These are phyloP conservation scores for Venturia oleaginea DNA, from an alignment of 2,329 filamentous ascomycete species.

Conservation along the genomic window DNA sequence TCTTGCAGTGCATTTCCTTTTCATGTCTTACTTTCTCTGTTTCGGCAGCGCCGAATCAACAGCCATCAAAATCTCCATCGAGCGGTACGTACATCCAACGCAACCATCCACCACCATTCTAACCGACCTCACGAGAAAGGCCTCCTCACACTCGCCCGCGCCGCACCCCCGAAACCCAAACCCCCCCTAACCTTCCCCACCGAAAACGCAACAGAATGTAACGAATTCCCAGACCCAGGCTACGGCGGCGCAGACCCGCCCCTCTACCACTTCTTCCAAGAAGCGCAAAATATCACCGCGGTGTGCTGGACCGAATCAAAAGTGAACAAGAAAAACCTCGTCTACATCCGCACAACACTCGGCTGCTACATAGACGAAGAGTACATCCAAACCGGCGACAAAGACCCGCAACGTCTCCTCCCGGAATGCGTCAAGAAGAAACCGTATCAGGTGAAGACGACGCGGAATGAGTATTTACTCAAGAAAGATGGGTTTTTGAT, in stretches of 20 bases:
- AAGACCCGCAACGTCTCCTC: not conserved
- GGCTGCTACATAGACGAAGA: conserved; percentile 11
- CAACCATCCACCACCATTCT: not conserved
- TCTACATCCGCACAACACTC: conserved; percentile 6
- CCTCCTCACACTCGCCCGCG: not conserved
- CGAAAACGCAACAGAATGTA: conserved; percentile 4
- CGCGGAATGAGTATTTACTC: conserved; percentile 3
- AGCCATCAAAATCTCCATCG: not conserved
- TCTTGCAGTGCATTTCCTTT: not conserved
- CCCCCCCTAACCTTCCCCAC: not conserved
- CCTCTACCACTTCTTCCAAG: conserved; percentile 5
- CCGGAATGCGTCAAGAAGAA: not conserved
- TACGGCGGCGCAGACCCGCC: conserved; percentile 2
- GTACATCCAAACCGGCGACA: not conserved
- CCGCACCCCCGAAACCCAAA: not conserved
- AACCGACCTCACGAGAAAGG: not conserved
- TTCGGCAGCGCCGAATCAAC: not conserved
- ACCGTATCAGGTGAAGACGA: not conserved
- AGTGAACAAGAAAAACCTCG: not conserved
- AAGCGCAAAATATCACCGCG: not conserved
- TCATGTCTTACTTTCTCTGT: not conserved
- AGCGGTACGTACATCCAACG: not conserved
- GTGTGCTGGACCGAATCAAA: not conserved
- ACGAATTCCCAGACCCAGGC: conserved; percentile 11
- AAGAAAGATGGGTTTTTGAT: conserved; percentile 3